A percentile compares a stretch with the other conserved stretches of the same genome.
Conservation (phyloP, 2,329 filamentous ascomycete genomes). For the Trichocomaceae sp. region DNA sequence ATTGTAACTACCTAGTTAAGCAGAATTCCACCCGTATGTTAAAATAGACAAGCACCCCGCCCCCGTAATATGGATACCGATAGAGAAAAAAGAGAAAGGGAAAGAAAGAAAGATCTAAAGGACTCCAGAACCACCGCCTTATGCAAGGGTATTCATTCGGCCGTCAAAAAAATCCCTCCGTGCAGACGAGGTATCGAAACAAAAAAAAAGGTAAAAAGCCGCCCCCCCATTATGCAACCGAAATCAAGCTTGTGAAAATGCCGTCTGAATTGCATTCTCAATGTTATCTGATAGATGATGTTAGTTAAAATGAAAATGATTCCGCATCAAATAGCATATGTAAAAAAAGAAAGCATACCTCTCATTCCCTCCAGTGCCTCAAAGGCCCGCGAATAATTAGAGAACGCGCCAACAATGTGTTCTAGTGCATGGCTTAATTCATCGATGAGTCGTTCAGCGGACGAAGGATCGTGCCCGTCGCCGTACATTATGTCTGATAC, state of each 20-base stretch:
- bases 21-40: not conserved
- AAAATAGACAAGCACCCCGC: not conserved
- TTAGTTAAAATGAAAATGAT: not conserved
- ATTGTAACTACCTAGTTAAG: not conserved
- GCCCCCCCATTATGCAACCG: not conserved
- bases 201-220: not conserved
- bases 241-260: conserved; percentile 27
- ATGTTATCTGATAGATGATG: conserved; percentile 31
- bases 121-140: conserved; percentile 8
- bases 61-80: not conserved
- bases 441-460: conserved; percentile 27
- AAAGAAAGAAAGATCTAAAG: not conserved
- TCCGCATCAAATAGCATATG: not conserved
- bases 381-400: conserved; percentile 38
- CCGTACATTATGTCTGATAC: conserved; percentile 22
- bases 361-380: conserved; percentile 41
- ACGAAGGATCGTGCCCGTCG: conserved; percentile 17
- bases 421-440: conserved; percentile 34
- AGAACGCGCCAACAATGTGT: conserved; percentile 30
- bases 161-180: not conserved
- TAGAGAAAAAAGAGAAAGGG: not conserved
- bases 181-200: not conserved
- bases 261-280: conserved; percentile 37
- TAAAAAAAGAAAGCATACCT: conserved; percentile 32
- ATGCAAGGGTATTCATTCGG: conserved; percentile 7